Evolutionary conservation across 1,139 yeast species (phyloP), one percentile per base, ranked within the genome.

Genomic region (Candida sojae): DNA sequence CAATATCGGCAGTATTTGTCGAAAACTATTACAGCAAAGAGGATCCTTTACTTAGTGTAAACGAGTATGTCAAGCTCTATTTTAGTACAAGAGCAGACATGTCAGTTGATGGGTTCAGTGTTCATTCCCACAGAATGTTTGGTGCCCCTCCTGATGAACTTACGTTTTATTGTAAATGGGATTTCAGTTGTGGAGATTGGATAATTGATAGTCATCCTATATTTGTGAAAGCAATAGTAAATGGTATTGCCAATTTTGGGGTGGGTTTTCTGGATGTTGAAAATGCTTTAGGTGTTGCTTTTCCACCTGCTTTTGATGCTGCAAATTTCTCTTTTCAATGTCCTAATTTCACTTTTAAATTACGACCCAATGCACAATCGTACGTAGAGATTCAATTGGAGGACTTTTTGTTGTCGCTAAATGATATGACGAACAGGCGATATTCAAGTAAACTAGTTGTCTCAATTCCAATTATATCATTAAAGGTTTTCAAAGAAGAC

Each of bases 91-190:
- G 47, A 5, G 51, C 58, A 6, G 61, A 82, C 33, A 56, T 88
- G 11, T 64, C 70, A 10, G 76, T 88, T 43, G 88, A 84, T 57
- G 90, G 91, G 0, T 61, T 91, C 25, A 61, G 77, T 5, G 75
- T 88, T 12, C 96, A 88, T 64, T 93, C 96, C 1, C 96, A 92
- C 62, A 77, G 98, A 60, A 82, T 91, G 84, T 90, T 91, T 73
- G 98, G 99, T 0, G 64, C 90, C 1, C 97, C 97, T 0, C 97
- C 97, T 0, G 73, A 77, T 2, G 96, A 89, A 61, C 88, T 93
- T 1, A 89, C 97, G 0, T 93, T 89, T 61, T 83, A 81, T 55
- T 91, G 97, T 61, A 86, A 88, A 53, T 93, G 98, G 98, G 92
- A 88, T 54, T 81, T 92, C 55, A 82, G 80, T 30, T 64, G 87